phyloP scores from a whole-genome alignment of 2,329 filamentous ascomycete genomes.

The Fonsecaea erecta region DNA sequence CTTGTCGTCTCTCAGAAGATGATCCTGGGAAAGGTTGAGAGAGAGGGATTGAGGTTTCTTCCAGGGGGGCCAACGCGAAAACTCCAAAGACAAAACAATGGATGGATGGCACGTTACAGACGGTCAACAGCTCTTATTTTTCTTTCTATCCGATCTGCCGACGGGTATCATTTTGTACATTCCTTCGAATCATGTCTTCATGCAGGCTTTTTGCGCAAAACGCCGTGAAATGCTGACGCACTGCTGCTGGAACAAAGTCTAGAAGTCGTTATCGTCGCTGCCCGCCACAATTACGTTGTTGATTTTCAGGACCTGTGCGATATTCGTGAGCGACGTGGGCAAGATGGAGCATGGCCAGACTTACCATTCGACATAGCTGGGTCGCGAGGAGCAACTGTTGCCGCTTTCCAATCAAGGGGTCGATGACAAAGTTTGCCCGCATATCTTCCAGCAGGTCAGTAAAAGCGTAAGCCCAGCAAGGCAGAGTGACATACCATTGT shows the following conservation, averaged over 20 bases:
- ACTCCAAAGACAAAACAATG: not conserved
- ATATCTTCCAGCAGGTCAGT: slow-evolving; percentile 67
- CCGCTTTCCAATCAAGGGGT: slow-evolving; percentile 96
- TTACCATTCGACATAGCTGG: slow-evolving; percentile 90
- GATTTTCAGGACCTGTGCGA: slow-evolving; percentile 67
- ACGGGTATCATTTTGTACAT: slow-evolving; percentile 29
- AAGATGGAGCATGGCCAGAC: not conserved
- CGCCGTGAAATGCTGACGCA: slow-evolving; percentile 19
- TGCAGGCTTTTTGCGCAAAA: slow-evolving; percentile 16
- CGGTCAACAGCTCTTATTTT: slow-evolving; percentile 15
- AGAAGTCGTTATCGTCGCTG: slow-evolving; percentile 85
- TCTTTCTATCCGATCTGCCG: slow-evolving; percentile 22
- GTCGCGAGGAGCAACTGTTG: slow-evolving; percentile 96
- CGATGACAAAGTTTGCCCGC: slow-evolving; percentile 97
- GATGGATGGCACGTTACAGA: not conserved
- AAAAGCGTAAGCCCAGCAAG: slow-evolving; percentile 20
- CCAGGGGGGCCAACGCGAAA: not conserved
- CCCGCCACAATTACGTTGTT: slow-evolving; percentile 96
- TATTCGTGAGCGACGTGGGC: slow-evolving; percentile 6
- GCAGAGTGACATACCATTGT: slow-evolving; percentile 65
- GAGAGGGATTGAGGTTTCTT: not conserved
- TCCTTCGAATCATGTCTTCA: slow-evolving; percentile 15
- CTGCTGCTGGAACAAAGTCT: slow-evolving; percentile 12
- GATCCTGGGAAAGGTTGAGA: not conserved
- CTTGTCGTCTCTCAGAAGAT: no score